A percentile compares a stretch with the other conserved stretches of the same genome.
Conservation (phyloP, 163 green algal species). For the Smithsoniella earleae region DNA sequence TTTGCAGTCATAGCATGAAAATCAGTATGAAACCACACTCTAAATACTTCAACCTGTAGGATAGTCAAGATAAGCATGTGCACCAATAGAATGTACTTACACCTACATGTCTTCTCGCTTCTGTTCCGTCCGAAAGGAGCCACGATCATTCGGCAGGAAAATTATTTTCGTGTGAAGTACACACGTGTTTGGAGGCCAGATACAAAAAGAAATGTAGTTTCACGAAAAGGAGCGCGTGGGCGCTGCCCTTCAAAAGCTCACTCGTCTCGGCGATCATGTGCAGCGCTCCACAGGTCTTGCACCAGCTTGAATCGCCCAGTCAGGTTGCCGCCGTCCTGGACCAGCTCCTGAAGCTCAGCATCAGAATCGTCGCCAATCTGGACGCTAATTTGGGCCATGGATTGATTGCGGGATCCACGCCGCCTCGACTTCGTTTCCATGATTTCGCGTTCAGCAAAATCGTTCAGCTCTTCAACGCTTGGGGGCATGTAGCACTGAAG, state of each 20-base stretch:
- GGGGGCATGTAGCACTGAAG: not conserved
- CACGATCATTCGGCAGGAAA: too few species aligned
- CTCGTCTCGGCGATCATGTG: conserved; percentile 26
- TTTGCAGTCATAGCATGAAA: too few species aligned
- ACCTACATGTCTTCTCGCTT: not conserved
- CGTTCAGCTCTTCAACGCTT: conserved; percentile 4
- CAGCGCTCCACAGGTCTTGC: conserved; percentile 15
- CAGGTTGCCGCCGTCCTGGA: not conserved
- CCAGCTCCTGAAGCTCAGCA: not conserved
- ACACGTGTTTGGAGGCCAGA: not conserved
- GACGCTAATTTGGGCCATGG: not conserved
- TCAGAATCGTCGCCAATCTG: conserved; percentile 28
- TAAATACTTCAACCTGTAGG: too few species aligned
- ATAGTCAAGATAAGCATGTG: too few species aligned
- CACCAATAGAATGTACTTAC: not conserved
- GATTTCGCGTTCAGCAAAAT: not conserved
- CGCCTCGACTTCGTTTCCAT: not conserved
- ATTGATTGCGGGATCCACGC: not conserved
- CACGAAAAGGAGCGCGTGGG: not conserved
- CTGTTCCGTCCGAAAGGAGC: too few species aligned
- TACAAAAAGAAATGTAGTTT: not conserved
- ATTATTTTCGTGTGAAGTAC: not conserved
- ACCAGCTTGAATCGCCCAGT: not conserved
- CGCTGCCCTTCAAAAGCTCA: not conserved
- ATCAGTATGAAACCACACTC: too few species aligned